Base-by-base conservation (phyloP, 2,329 filamentous ascomycete genomes). In the Talaromyces sp. region DNA sequence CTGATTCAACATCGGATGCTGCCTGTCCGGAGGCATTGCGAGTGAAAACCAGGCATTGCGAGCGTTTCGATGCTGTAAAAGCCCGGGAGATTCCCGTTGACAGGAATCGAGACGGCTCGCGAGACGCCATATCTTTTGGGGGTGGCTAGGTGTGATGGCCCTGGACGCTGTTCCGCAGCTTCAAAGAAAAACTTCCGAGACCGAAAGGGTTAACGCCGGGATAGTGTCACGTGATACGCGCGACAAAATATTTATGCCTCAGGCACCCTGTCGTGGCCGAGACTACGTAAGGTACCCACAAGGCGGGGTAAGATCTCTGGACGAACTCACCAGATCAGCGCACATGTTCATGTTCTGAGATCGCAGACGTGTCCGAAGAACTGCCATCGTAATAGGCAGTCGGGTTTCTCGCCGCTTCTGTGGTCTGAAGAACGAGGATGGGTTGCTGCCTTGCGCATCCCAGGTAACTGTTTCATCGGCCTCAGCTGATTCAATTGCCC, bases 11-110 rank as follows among this genome's bases (percentile, higher is more conserved):
- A 7, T 83, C 80, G 8, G 72, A 68, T 30, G 71, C 67, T 8
- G 79, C 73, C 56, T 78, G 70, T 59, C 77, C 73, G 58, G 81
- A 82, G 72, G 75, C 78, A 78, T 81, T 76, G 76, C 81, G 81
- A 67, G 74, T 72, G 61, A 66, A 72, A 55, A 71, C 69, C 33
- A 74, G 65, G 60, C 66, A 65, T 63, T 72, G 74, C 27, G 70
- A 66, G 55, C 69, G 70, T 60, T 69, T 63, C 61, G 69, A 70
- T 12, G 72, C 69, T n/a, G 59, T 65, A 56, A 76, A 67, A 12
- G 71, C 70, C 64, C 75, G 67, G 12, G 73, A 69, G 64, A 78
- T 64, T 61, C 72, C 74, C 73, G 70, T 74, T 66, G 73, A 67
- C 63, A 78, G 70, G 64, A 73, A 73, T 65, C 71, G 73, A 34